A percentile compares a stretch with the other conserved stretches of the same genome.
phyloP scores from a whole-genome alignment of 1,284 basidiomycete genomes.

The Ceratobasidium sp. region DNA sequence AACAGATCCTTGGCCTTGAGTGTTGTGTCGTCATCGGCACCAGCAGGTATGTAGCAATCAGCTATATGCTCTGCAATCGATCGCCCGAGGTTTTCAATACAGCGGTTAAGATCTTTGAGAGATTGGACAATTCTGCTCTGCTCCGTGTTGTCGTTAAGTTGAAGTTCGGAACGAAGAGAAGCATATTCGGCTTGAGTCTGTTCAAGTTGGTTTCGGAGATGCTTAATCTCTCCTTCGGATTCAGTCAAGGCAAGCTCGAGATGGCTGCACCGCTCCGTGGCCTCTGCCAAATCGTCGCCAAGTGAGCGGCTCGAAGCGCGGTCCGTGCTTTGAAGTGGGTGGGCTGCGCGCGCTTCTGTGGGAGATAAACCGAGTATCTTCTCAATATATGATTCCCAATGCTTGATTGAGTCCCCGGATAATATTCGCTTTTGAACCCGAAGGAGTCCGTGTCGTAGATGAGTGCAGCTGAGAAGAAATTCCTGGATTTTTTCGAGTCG shows the following conservation, averaged over 20 bases:
- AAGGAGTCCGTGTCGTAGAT: background rate
- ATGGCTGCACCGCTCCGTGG: background rate
- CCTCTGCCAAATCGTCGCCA: background rate
- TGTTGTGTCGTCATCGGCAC: background rate
- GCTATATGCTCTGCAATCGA: slow-evolving; percentile 21
- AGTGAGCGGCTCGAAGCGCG: background rate
- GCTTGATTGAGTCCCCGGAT: background rate
- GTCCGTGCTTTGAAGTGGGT: background rate
- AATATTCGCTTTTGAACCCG: background rate
- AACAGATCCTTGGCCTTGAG: background rate
- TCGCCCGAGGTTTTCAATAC: slow-evolving; percentile 11
- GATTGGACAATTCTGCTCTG: slow-evolving; percentile 17
- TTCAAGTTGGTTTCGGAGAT: background rate
- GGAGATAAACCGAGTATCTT: background rate
- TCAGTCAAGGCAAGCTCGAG: slow-evolving; percentile 18
- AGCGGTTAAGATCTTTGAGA: slow-evolving; percentile 21
- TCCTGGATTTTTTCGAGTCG: background rate
- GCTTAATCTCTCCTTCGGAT: background rate
- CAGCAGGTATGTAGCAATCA: background rate
- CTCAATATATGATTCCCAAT: background rate
- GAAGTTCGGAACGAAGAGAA: slow-evolving; percentile 26
- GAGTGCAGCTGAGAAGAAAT: background rate
- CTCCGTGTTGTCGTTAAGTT: slow-evolving; percentile 34
- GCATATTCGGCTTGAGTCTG: slow-evolving; percentile 23
- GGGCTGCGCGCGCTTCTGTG: background rate